A percentile compares a stretch with the other conserved stretches of the same genome.
Conservation (phyloP, 257 asterid species). For the Solanum sparsipilum region DNA sequence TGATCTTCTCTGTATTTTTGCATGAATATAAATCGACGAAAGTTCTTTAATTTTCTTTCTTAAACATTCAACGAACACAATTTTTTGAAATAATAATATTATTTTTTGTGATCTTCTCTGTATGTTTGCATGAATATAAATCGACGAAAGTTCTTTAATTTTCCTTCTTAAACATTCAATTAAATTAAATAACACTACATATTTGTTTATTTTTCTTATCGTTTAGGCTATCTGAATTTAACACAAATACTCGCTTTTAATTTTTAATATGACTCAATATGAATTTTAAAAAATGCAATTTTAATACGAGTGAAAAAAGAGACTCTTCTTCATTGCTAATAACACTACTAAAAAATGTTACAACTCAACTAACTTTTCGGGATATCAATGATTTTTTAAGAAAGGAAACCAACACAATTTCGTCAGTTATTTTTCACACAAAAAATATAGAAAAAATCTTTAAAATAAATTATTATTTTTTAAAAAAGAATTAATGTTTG, state of each 20-base stretch:
- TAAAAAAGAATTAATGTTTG: background rate
- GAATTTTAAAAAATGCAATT: background rate
- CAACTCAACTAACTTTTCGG: background rate
- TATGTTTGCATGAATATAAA: background rate
- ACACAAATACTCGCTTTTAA: too few species aligned
- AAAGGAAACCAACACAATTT: background rate
- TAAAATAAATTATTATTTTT: too few species aligned
- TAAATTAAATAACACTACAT: too few species aligned
- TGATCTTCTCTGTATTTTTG: too few species aligned
- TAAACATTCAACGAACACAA: too few species aligned
- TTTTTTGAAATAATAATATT: too few species aligned
- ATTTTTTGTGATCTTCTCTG: background rate
- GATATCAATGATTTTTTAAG: too few species aligned
- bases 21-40: too few species aligned
- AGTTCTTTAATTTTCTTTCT: too few species aligned
- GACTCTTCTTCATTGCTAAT: background rate
- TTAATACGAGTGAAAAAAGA: too few species aligned
- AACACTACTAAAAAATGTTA: background rate
- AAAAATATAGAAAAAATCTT: background rate
- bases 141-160: too few species aligned
- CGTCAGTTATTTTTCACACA: background rate
- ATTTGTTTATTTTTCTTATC: too few species aligned
- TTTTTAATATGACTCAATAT: background rate
- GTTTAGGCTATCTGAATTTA: background rate
- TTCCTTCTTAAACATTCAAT: background rate